Evolutionary conservation across 768 basidiomycete species (phyloP).

Genomic region (Punctularia strigosozonata): DNA sequence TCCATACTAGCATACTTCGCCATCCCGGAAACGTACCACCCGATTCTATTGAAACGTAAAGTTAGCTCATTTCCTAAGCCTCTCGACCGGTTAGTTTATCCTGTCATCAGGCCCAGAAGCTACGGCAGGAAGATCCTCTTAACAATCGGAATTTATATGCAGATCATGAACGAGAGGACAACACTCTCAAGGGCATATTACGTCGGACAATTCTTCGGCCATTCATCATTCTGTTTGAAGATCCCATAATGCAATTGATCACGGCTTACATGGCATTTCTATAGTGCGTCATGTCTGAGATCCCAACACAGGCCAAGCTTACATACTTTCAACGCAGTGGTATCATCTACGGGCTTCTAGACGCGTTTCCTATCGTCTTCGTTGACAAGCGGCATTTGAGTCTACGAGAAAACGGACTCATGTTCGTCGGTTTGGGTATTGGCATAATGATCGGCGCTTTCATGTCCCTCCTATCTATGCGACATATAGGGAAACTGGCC

Average conservation of each 20-base stretch:
- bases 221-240: constrained; percentile 46
- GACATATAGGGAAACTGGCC: constrained; percentile 9
- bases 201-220: constrained; percentile 49
- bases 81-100: no score
- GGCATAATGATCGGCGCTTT: constrained; percentile 1
- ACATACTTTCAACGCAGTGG: no score
- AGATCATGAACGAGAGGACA: constrained; percentile 47
- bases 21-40: constrained; percentile 60
- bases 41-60: constrained; percentile 40
- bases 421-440: constrained; percentile 6
- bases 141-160: constrained; percentile 33
- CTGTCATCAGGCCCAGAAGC: constrained; percentile 29
- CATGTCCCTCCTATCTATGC: constrained; percentile 2
- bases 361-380: constrained; percentile 11
- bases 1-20: constrained; percentile 30
- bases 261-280: constrained; percentile 52
- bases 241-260: constrained; percentile 51
- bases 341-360: no score
- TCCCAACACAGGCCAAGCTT: no score
- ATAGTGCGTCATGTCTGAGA: constrained; percentile 51
- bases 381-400: background rate
- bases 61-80: no score
- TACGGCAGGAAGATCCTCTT: constrained; percentile 38
- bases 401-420: constrained; percentile 2
- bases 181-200: constrained; percentile 36